Percentiles rank a stretch among this genome's conserved stretches.
Evolutionary conservation across 768 basidiomycete genomes (phyloP).

Genomic region (Collybia mongolica): DNA sequence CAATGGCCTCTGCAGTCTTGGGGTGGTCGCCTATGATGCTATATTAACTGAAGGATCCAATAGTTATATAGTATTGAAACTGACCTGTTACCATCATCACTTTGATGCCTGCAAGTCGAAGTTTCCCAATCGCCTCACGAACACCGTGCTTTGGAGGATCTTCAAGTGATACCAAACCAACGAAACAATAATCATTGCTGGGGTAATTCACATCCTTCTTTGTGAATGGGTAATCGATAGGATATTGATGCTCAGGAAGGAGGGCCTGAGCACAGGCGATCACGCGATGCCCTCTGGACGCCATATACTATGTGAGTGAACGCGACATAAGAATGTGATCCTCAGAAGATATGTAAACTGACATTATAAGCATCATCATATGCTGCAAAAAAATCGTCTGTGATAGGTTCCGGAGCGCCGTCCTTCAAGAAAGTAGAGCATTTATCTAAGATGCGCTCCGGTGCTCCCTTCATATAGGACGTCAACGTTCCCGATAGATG

Average conservation of each 20-base stretch:
- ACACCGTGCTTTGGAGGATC: conserved; percentile 74
- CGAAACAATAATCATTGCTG: conserved; percentile 56
- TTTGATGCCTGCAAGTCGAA: conserved; percentile 70
- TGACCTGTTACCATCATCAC: conserved; percentile 76
- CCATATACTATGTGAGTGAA: conserved; percentile 56
- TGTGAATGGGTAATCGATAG: conserved; percentile 47
- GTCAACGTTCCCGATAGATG: conserved; percentile 49
- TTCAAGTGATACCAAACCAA: conserved; percentile 64
- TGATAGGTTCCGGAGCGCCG: conserved; percentile 45
- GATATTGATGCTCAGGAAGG: conserved; percentile 48
- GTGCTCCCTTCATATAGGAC: conserved; percentile 67
- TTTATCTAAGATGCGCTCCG: conserved; percentile 65
- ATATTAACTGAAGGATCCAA: not conserved
- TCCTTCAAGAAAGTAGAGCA: conserved; percentile 60
- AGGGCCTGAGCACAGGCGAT: conserved; percentile 69
- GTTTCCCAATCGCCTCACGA: conserved; percentile 68
- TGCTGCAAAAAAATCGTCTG: conserved; percentile 48
- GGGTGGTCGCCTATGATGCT: conserved; percentile 55
- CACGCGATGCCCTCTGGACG: conserved; percentile 71
- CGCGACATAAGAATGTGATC: not conserved
- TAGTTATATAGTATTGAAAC: conserved; percentile 7
- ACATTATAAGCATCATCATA: conserved; percentile 68
- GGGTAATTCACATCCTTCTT: conserved; percentile 56
- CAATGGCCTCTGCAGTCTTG: conserved; percentile 73
- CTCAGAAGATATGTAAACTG: conserved; percentile 12